A percentile compares a stretch with the other conserved stretches of the same genome.
These are phyloP conservation scores for Beta macrorhiza DNA, from an alignment of 179 eudicot genomes.

Conservation along the genomic window DNA sequence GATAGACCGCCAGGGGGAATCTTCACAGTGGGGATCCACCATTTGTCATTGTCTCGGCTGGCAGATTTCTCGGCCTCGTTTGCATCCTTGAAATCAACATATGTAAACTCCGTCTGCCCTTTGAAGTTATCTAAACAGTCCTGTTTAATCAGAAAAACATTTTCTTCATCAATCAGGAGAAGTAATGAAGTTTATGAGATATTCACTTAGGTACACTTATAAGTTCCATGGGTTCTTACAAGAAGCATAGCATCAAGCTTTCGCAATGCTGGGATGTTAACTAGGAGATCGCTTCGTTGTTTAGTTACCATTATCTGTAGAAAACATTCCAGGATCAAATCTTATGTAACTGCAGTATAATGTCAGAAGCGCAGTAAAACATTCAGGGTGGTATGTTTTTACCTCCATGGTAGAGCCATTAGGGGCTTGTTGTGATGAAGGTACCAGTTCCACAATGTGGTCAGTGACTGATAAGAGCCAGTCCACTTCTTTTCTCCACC, in stretches of 20 bases:
- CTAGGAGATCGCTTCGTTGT: conserved; percentile 71
- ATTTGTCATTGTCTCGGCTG: conserved; percentile 51
- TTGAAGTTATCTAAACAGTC: conserved; percentile 73
- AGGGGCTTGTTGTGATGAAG: conserved; percentile 65
- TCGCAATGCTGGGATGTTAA: conserved; percentile 77
- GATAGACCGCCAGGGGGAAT: conserved; percentile 73
- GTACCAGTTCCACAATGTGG: conserved; percentile 84
- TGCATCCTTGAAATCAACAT: conserved; percentile 54
- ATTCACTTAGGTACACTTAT: not conserved
- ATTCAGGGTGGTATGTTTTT: not conserved
- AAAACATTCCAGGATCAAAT: conserved; percentile 6
- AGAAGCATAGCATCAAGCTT: conserved; percentile 88
- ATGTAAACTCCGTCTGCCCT: conserved; percentile 63
- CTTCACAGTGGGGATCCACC: conserved; percentile 87
- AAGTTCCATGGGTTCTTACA: conserved; percentile 41
- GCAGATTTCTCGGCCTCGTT: conserved; percentile 51
- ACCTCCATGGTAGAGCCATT: conserved; percentile 91
- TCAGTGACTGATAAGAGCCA: conserved; percentile 94
- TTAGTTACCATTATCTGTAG: conserved; percentile 78
- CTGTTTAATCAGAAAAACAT: conserved; percentile 37
- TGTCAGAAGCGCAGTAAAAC: not conserved
- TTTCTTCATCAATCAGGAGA: not conserved
- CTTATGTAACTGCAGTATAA: not conserved
- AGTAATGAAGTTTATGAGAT: no score
- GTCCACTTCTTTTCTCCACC: conserved; percentile 77